These are phyloP conservation scores for Angophora floribunda DNA, from an alignment of 345 rosid genomes.

Conservation along the genomic window DNA sequence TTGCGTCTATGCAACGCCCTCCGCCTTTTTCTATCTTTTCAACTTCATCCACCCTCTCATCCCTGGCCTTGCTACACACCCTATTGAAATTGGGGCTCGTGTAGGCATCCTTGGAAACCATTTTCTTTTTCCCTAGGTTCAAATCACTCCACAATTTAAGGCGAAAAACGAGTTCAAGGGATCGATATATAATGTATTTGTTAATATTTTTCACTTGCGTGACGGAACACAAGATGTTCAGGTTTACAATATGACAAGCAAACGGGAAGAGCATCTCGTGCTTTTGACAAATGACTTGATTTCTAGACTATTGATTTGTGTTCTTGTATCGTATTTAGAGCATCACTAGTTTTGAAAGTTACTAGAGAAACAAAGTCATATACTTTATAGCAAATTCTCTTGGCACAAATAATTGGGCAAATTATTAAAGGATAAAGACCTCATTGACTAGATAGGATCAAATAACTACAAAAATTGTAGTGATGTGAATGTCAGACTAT, in stretches of 20 bases:
- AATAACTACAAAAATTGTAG: not conserved
- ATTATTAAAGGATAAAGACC: not conserved
- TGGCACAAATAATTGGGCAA: not conserved
- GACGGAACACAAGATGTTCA: fast-evolving
- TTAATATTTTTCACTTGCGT: not conserved
- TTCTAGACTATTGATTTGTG: not conserved
- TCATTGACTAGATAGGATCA: not conserved
- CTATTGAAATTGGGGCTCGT: not conserved
- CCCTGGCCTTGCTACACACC: not conserved
- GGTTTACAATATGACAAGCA: not conserved
- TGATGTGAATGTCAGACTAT: not conserved
- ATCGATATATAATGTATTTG: not conserved
- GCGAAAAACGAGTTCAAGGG: not conserved
- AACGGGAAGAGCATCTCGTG: fast-evolving
- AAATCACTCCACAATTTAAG: not conserved
- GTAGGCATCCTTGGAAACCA: not conserved
- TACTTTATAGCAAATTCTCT: not conserved
- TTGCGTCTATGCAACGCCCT: not conserved
- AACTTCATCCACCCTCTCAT: not conserved
- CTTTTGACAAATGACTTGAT: fast-evolving
- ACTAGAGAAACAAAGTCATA: not conserved
- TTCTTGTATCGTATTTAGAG: not conserved
- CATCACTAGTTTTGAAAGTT: not conserved
- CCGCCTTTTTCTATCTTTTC: not conserved
- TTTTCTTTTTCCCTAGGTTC: not conserved